Conservation (phyloP, 2,329 filamentous ascomycete genomes). For the Sclerotinia sclerotiorum region DNA sequence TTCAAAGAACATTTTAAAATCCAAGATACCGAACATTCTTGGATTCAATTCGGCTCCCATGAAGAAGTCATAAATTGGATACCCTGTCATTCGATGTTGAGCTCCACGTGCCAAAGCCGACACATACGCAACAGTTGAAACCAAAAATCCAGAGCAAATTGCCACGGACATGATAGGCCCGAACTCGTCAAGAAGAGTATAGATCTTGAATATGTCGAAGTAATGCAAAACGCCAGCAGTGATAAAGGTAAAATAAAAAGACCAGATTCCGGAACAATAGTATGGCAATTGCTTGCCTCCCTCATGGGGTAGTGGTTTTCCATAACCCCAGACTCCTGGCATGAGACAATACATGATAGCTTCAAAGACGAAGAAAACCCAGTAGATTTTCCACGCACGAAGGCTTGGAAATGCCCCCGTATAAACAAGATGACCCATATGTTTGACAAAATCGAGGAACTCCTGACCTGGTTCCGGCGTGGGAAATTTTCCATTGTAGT, state of each 20-base stretch:
- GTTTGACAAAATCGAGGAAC: conserved; percentile 66
- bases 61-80: conserved; percentile 83
- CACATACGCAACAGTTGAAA: conserved; percentile 80
- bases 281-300: conserved; percentile 85
- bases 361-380: conserved; percentile 87
- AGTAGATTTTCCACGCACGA: conserved; percentile 91
- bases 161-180: conserved; percentile 90
- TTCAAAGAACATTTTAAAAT: conserved; percentile 96
- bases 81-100: conserved; percentile 88
- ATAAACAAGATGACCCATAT: conserved; percentile 73
- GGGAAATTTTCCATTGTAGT: conserved; percentile 84
- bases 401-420: conserved; percentile 79
- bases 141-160: conserved; percentile 84
- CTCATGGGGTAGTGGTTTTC: conserved; percentile 81
- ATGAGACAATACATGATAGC: conserved; percentile 78
- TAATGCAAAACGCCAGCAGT: conserved; percentile 73
- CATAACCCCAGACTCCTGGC: conserved; percentile 83
- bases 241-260: conserved; percentile 82
- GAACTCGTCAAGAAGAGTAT: conserved; percentile 93
- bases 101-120: conserved; percentile 78
- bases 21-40: conserved; percentile 77
- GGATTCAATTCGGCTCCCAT: conserved; percentile 88
- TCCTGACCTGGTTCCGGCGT: conserved; percentile 63
- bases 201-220: conserved; percentile 81
- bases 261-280: conserved; percentile 88